Conservation (phyloP, 352 stramenopile genomes). For the Aphanomyces euteiches region DNA sequence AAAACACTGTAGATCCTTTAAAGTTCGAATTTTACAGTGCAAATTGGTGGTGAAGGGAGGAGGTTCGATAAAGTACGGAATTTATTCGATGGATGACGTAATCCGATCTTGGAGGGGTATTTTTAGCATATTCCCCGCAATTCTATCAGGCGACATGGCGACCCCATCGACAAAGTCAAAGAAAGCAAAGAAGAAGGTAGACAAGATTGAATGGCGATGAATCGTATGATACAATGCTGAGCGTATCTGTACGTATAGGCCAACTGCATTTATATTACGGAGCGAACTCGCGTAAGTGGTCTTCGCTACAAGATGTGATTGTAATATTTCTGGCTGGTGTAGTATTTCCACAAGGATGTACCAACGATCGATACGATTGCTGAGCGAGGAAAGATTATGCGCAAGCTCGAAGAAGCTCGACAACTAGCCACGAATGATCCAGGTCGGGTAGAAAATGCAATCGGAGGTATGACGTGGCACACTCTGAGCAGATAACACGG, state of each 20-base stretch:
- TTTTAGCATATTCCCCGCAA: background rate
- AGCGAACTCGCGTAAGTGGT: slow-evolving; percentile 51
- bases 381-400: slow-evolving; percentile 66
- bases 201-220: background rate
- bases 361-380: slow-evolving; percentile 64
- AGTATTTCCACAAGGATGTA: slow-evolving; percentile 70
- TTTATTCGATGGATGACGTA: background rate
- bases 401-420: slow-evolving; percentile 46
- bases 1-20: background rate
- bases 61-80: background rate
- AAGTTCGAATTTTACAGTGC: background rate
- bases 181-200: slow-evolving; percentile 10
- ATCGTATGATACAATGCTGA: background rate
- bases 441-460: background rate
- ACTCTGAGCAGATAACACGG: slow-evolving; percentile 12
- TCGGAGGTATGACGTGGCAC: background rate
- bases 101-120: background rate
- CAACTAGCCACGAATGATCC: slow-evolving; percentile 28
- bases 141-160: background rate
- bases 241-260: slow-evolving; percentile 9
- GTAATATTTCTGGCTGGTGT: background rate
- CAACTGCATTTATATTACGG: slow-evolving; percentile 59
- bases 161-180: background rate
- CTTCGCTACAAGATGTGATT: background rate
- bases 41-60: too few relatives aligned